phyloP scores from a whole-genome alignment of 2,329 filamentous ascomycete genomes.

The Sporothrix pseudoabietina region DNA sequence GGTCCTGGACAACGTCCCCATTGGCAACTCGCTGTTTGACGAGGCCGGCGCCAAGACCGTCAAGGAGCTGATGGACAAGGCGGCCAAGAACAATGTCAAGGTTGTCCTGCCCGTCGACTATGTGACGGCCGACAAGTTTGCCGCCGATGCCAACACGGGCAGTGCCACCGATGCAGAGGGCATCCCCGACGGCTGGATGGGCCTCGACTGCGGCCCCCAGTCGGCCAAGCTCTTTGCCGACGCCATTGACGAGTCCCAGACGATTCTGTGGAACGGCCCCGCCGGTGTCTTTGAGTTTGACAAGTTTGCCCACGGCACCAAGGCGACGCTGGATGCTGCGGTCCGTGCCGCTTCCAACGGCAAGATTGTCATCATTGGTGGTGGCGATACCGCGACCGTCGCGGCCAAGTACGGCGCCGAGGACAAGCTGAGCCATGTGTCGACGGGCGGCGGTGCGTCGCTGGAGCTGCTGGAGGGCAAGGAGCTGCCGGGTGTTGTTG shows the following conservation, averaged over 20 bases:
- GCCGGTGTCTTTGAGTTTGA: conserved; percentile 98
- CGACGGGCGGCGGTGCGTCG: conserved; percentile 91
- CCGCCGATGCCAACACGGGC: conserved; percentile 76
- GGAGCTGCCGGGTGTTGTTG: conserved; percentile 89
- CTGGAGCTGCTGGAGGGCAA: conserved; percentile 98
- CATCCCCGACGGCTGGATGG: conserved; percentile 97
- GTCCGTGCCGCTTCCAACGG: conserved; percentile 62
- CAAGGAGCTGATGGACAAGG: conserved; percentile 84
- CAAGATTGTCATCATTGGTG: conserved; percentile 97
- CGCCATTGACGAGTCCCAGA: conserved; percentile 85
- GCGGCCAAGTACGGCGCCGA: conserved; percentile 96
- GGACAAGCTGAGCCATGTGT: conserved; percentile 97
- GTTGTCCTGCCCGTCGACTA: conserved; percentile 94
- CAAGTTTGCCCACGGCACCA: conserved; percentile 88
- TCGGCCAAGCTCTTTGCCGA: conserved; percentile 85
- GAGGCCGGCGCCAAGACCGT: conserved; percentile 93
- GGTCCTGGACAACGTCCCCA: conserved; percentile 86
- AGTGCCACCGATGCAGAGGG: conserved; percentile 82
- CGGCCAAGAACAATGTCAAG: conserved; percentile 94
- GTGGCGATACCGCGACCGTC: conserved; percentile 96
- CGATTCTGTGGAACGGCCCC: conserved; percentile 98
- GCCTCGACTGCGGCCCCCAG: conserved; percentile 90
- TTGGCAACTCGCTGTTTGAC: conserved; percentile 90
- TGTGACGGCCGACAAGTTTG: conserved; percentile 94
- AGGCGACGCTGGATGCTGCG: conserved; percentile 85